Evolutionary conservation across 2,329 filamentous ascomycete species (phyloP), one percentile per base, ranked within the genome.

Genomic region (Thielaviopsis musarum): DNA sequence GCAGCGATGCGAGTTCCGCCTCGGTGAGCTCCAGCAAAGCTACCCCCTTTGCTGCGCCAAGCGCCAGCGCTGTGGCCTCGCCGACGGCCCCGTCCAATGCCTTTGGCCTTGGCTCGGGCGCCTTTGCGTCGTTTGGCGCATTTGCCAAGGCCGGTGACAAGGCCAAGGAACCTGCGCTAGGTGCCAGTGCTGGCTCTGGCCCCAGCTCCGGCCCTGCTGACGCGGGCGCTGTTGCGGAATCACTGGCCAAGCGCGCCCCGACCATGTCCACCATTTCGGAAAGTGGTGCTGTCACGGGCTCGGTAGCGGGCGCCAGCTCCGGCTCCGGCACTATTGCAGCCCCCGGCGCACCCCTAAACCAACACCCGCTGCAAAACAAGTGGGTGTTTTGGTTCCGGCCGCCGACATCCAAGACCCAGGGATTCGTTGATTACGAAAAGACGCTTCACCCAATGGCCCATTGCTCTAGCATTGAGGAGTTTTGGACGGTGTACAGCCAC

Each of bases 381-480:
- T 98, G 93, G 93, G 85, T 95, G 38, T 89, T 97, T 70, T 97
- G 93, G 90, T 98, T 94, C 73, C 83, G 93, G 62, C 93, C 93
- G 48, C 93, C 93, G 56, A 95, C 94, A 66, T 91, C 89, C 65
- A 98, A 98, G 75, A 93, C 91, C 64, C 91, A 93, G 68, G 82
- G 82, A 49, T 84, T 78, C 67, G 80, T 85, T 66, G 91, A 97
- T 72, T 98, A 98, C 71, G 93, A 98, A 71, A 95, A 97, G 73
- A 97, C 91, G 6, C 84, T 95, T 63, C 87, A 93, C 67, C 82
- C 90, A 48, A 83, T 97, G 68, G 91, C 88, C 66, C 80, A 81
- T 59, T 88, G 95, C 68, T 79, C 80, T 62, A 89, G 88, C 5
- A 89, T 82, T 56, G 90, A 97, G 72, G 87, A 93, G 62, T 97